A percentile compares a stretch with the other conserved stretches of the same genome.
Conservation (phyloP, 2,329 filamentous ascomycete species). For the Monascus ruber region DNA sequence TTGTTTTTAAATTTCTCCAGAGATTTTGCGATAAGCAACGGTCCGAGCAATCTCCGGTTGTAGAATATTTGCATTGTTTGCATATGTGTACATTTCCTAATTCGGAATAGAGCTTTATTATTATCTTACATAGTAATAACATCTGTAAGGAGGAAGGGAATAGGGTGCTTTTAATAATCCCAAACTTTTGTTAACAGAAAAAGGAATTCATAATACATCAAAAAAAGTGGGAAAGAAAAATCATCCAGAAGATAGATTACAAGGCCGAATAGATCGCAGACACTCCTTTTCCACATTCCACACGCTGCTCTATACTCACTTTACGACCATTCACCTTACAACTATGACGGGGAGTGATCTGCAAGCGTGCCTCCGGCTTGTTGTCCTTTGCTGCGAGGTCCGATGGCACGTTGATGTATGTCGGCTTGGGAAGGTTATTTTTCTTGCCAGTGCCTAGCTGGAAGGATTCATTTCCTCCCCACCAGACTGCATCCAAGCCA, state of each 20-base stretch:
- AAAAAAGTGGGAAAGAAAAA: neutral
- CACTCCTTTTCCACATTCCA: slow-evolving; percentile 74
- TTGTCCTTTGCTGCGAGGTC: slow-evolving; percentile 50
- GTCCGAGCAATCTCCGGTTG: slow-evolving; percentile 20
- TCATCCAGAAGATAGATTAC: slow-evolving; percentile 15
- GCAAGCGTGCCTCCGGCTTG: slow-evolving; percentile 58
- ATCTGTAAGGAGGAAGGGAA: no score
- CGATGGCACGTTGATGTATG: slow-evolving; percentile 66
- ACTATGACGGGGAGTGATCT: slow-evolving; percentile 66
- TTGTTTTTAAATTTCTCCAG: slow-evolving; percentile 2
- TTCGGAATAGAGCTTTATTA: neutral
- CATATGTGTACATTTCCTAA: slow-evolving; percentile 7
- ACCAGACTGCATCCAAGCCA: slow-evolving; percentile 82
- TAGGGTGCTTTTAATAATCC: no score
- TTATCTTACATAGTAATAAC: no score
- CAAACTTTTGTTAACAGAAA: no score
- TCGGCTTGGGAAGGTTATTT: slow-evolving; percentile 64
- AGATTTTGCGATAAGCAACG: slow-evolving; percentile 24
- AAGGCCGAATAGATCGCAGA: slow-evolving; percentile 70
- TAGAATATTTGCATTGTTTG: slow-evolving; percentile 21
- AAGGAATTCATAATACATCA: neutral
- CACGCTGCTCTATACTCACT: slow-evolving; percentile 69
- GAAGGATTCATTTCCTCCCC: slow-evolving; percentile 89
- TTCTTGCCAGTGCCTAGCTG: slow-evolving; percentile 87
- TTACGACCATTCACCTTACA: slow-evolving; percentile 59